Conservation (phyloP, 257 asterid species). For the Coffea canephora region DNA sequence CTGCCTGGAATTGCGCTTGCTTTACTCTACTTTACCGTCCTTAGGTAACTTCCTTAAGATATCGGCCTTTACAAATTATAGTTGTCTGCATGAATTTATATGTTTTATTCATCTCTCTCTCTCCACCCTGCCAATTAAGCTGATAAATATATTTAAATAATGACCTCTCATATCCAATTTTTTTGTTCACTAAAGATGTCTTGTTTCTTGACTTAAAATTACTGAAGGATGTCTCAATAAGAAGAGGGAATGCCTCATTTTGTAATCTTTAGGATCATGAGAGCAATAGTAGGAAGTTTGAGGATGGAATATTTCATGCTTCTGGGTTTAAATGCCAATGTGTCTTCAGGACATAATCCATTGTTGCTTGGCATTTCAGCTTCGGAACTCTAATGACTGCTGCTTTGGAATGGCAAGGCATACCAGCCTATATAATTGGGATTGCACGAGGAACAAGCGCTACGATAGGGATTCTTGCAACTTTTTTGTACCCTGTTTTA, state of each 20-base stretch:
- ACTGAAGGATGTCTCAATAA: neutral
- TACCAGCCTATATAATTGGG: slow-evolving; percentile 83
- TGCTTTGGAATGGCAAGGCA: slow-evolving; percentile 80
- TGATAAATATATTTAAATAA: no score
- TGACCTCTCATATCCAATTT: neutral
- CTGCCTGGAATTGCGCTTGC: slow-evolving; percentile 88
- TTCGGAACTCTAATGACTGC: slow-evolving; percentile 96
- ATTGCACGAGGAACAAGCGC: slow-evolving; percentile 83
- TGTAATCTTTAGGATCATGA: neutral
- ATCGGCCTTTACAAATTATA: no score
- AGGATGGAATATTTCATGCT: neutral
- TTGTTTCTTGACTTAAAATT: no score
- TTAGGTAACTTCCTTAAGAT: slow-evolving; percentile 39
- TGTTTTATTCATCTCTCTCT: neutral
- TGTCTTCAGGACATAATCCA: neutral
- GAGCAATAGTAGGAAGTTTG: neutral
- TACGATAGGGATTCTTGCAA: slow-evolving; percentile 72
- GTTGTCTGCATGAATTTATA: neutral
- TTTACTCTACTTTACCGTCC: slow-evolving; percentile 70
- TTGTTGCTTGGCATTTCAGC: slow-evolving; percentile 36
- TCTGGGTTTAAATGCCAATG: neutral
- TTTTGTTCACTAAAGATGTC: neutral
- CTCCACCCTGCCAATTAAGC: neutral
- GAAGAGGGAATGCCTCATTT: neutral
- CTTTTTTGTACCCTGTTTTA: slow-evolving; percentile 66